Percentiles rank a stretch among this genome's conserved stretches.
Evolutionary conservation across 2,329 filamentous ascomycete species (phyloP).

Genomic region (Lachnellula suecica): DNA sequence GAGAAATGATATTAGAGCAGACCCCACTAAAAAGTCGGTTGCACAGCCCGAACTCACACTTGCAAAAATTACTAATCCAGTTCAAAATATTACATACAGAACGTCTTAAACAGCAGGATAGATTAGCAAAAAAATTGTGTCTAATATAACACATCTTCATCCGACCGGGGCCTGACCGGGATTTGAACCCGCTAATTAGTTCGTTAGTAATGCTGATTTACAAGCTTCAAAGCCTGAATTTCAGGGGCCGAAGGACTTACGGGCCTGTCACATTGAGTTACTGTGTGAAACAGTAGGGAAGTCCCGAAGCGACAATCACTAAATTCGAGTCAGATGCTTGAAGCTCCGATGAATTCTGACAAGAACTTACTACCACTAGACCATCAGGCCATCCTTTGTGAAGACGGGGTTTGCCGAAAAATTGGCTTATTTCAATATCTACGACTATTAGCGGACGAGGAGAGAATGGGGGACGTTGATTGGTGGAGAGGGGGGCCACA

Average conservation of each 20-base stretch:
- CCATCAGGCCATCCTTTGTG: not conserved
- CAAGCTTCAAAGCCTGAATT: too few relatives aligned
- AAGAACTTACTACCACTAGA: not conserved
- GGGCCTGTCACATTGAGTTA: constrained; percentile 36
- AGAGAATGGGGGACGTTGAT: not conserved
- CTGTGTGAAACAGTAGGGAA: constrained; percentile 25
- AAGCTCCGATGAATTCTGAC: not conserved
- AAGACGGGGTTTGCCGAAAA: not conserved
- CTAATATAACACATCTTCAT: too few relatives aligned
- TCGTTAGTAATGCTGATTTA: not conserved
- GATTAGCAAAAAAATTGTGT: too few relatives aligned
- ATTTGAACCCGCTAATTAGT: constrained; percentile 35
- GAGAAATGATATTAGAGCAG: too few relatives aligned
- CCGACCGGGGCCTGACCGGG: constrained; percentile 54
- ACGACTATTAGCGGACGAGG: not conserved
- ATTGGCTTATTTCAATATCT: not conserved
- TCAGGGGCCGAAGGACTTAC: not conserved
- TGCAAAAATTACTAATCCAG: too few relatives aligned
- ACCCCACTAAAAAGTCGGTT: too few relatives aligned
- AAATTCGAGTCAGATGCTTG: constrained; percentile 6
- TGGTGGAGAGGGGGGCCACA: too few relatives aligned
- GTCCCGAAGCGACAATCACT: constrained; percentile 40
- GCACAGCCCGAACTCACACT: too few relatives aligned
- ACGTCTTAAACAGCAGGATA: too few relatives aligned
- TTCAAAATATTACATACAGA: too few relatives aligned